Evolutionary conservation across 2,329 filamentous ascomycete species (phyloP).

Genomic region (Aureobasidium sp.): DNA sequence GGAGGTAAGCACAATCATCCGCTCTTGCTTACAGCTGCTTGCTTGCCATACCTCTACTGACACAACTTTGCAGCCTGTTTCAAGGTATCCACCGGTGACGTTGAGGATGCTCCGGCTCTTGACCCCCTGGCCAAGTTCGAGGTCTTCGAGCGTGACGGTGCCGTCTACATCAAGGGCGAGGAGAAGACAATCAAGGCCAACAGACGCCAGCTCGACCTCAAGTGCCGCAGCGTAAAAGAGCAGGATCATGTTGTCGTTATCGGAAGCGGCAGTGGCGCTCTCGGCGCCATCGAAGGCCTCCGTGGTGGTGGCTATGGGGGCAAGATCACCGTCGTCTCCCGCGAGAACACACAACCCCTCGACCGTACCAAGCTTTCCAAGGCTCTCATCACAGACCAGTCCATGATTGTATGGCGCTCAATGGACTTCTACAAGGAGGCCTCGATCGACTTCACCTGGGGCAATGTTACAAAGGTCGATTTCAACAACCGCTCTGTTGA

Average conservation of each 20-base stretch:
- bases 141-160: constrained; percentile 69
- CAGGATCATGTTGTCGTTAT: constrained; percentile 69
- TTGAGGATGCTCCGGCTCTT: constrained; percentile 88
- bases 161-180: constrained; percentile 75
- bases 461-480: constrained; percentile 64
- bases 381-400: constrained; percentile 70
- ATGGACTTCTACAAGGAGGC: constrained; percentile 65
- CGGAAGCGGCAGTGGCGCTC: constrained; percentile 75
- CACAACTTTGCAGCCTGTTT: constrained; percentile 83
- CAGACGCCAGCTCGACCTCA: constrained; percentile 63
- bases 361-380: constrained; percentile 96
- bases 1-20: constrained; percentile 54
- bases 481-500: constrained; percentile 63
- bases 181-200: constrained; percentile 69
- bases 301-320: constrained; percentile 74
- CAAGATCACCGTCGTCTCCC: constrained; percentile 71
- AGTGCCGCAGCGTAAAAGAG: constrained; percentile 48
- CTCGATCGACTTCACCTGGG: constrained; percentile 44
- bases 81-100: constrained; percentile 77
- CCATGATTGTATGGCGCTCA: constrained; percentile 69
- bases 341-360: constrained; percentile 70
- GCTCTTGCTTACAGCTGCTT: no score
- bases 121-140: constrained; percentile 80
- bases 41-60: constrained; percentile 12
- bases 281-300: constrained; percentile 75